These are phyloP conservation scores for Daedaleopsis nitida DNA, from an alignment of 768 basidiomycete genomes.

Conservation along the genomic window DNA sequence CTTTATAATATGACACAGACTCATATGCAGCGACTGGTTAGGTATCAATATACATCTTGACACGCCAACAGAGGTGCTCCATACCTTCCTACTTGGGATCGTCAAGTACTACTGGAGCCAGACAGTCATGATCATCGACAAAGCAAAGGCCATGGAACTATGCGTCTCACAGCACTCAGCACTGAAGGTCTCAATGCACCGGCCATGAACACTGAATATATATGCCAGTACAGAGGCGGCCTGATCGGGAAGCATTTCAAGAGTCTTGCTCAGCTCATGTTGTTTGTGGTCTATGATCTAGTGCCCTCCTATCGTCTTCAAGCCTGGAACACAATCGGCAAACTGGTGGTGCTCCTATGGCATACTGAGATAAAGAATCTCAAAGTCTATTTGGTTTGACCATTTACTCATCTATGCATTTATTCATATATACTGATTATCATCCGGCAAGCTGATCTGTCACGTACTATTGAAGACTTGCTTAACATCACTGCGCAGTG, in stretches of 20 bases:
- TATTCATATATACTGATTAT: neutral
- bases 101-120: constrained; percentile 8
- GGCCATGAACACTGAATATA: neutral
- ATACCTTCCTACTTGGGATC: constrained; percentile 5
- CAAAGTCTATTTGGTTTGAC: neutral
- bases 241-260: constrained; percentile 10
- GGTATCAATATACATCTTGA: neutral
- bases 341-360: neutral
- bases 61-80: constrained; percentile 1
- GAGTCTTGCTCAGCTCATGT: constrained; percentile 3
- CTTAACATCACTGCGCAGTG: neutral
- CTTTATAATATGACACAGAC: too few species aligned
- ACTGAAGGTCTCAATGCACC: neutral
- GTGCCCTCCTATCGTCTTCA: neutral
- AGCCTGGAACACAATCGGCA: neutral
- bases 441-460: neutral
- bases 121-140: neutral
- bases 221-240: neutral
- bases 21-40: neutral
- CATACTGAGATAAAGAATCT: neutral
- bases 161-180: neutral
- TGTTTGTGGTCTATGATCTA: constrained; percentile 1
- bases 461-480: neutral
- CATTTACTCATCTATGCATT: neutral
- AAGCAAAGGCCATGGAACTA: neutral